Evolutionary conservation across 371 early-diverging fungal genomes (phyloP), one percentile per base, ranked within the genome.

Genomic region (Blakeslea trispora): DNA sequence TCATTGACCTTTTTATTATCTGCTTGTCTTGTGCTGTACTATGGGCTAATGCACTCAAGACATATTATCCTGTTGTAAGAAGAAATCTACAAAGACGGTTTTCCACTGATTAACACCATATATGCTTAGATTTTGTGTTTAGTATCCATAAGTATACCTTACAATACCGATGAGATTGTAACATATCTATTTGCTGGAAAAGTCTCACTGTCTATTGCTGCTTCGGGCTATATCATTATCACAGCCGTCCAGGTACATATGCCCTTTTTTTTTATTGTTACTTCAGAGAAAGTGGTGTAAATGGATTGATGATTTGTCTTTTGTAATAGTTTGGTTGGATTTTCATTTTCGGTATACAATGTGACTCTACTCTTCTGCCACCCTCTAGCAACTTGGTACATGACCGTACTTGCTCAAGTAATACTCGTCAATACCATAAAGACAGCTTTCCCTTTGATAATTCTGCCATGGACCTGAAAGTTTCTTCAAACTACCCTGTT

Each of bases 311-410:
- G 28, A 28, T 7, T 28, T 28, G 3, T 28, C 7, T 28, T 28
- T 28, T 28, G 28, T 18, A 18, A 23, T 28, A 74, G 74, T 68
- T 70, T 50, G 46, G 53, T 19, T 70, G 74, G 74, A 56, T 74
- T 18, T 70, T 74, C 41, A 31, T 68, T 13, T 56, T 74, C 50
- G 74, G 74, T 10, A 49, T 70, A 11, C 70, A 65, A n/a, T 50
- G 59, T 13, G 63, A 74, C 15, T 56, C 19, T n/a, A 35, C 66
- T 23, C 46, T 50, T 13, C 58, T 50, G 41, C 57, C 50, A 17
- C 50, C 61, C 39, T 61, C 55, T 22, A 22, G 34, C 24, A 55
- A 53, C 18, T 35, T 50, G 10, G 40, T 55, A 31, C 48, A 58
- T 39, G 50, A 32, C 17, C 48, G 37, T 18, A 41, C 42, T 3